phyloP scores from a whole-genome alignment of 768 basidiomycete genomes.

The Boletellus sp. region DNA sequence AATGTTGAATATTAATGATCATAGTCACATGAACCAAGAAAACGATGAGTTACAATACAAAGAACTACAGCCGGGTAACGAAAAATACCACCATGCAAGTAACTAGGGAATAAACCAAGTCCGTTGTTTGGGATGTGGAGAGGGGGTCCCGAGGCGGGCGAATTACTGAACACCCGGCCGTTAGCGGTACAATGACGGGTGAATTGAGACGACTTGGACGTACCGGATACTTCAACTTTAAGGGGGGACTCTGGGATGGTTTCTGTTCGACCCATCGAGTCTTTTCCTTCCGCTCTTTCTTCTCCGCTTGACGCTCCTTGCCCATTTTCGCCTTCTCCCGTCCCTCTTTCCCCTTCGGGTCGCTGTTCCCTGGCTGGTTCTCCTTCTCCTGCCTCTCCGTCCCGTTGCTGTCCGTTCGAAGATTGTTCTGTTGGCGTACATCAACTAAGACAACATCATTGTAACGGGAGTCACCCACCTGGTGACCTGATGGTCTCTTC shows the following conservation, averaged over 20 bases:
- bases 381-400: background rate
- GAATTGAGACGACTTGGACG: conserved; percentile 1
- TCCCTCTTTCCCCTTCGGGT: background rate
- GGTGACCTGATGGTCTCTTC: background rate
- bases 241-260: background rate
- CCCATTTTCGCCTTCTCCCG: background rate
- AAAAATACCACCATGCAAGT: conserved; percentile 1
- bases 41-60: conserved; percentile 1
- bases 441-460: background rate
- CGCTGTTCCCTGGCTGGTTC: background rate
- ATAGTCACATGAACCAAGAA: background rate
- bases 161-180: background rate
- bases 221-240: background rate
- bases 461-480: conserved; percentile 2
- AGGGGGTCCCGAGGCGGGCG: too few species aligned
- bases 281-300: background rate
- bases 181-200: background rate
- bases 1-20: background rate
- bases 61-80: conserved; percentile 1
- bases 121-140: background rate
- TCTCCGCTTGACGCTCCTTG: background rate
- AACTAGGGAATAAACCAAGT: conserved; percentile 10
- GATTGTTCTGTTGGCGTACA: background rate
- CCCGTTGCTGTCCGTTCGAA: background rate
- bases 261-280: background rate